Conservation (phyloP, 1,284 basidiomycete species). For the Ganoderma resinaceum region DNA sequence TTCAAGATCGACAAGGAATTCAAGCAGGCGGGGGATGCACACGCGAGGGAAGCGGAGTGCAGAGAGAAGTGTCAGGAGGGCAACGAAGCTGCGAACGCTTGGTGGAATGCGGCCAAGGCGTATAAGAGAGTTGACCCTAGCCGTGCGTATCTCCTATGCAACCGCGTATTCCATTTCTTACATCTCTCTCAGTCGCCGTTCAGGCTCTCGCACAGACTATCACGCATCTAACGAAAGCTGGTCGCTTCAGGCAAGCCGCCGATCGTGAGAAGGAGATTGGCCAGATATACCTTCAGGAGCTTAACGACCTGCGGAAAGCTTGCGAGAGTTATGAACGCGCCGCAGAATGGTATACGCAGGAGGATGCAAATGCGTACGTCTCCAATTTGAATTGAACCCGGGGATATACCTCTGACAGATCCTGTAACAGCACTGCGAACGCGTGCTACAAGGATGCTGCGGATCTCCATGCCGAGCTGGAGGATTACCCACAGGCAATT, state of each 20-base stretch:
- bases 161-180: not conserved
- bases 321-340: conserved; percentile 93
- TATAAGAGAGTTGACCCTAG: conserved; percentile 90
- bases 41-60: conserved; percentile 90
- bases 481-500: conserved; percentile 87
- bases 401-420: not conserved
- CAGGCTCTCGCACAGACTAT: conserved; percentile 91
- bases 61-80: conserved; percentile 85
- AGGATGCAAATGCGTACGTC: conserved; percentile 93
- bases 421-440: conserved; percentile 82
- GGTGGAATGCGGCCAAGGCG: conserved; percentile 95
- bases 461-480: conserved; percentile 91
- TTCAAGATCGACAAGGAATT: conserved; percentile 96
- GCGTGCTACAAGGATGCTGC: conserved; percentile 97
- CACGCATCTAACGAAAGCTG: conserved; percentile 81
- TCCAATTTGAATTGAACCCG: conserved; percentile 17
- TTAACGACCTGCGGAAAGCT: conserved; percentile 78
- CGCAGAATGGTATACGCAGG: conserved; percentile 97
- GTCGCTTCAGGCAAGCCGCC: conserved; percentile 96
- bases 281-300: conserved; percentile 87
- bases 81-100: conserved; percentile 95
- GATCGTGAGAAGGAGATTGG: conserved; percentile 98
- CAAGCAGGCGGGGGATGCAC: conserved; percentile 89
- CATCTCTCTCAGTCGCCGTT: conserved; percentile 74
- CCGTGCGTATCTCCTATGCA: conserved; percentile 54